These are phyloP conservation scores for Eucalyptus caleyi DNA, from an alignment of 345 rosid genomes.

Conservation along the genomic window DNA sequence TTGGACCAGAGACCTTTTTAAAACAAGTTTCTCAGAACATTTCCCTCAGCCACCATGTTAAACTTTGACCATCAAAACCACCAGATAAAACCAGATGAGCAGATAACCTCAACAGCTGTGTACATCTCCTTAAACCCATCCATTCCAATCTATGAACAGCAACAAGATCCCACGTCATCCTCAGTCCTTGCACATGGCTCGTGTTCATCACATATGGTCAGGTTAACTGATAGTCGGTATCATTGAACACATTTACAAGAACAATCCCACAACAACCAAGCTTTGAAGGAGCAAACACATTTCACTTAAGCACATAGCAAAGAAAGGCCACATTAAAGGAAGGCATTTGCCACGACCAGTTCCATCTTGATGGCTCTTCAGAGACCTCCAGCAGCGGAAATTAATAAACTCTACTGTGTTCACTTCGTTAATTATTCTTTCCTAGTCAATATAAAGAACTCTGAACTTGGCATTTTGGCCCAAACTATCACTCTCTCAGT, in stretches of 20 bases:
- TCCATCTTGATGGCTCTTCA: not conserved
- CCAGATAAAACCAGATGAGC: not conserved
- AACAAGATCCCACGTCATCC: not conserved
- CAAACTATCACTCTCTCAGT: not conserved
- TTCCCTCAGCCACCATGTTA: not conserved
- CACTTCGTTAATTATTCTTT: not conserved
- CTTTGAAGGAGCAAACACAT: not conserved
- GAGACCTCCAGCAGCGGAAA: not conserved
- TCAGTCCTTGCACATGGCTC: not conserved
- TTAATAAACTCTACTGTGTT: not conserved
- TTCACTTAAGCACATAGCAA: not conserved
- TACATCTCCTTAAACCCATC: not conserved
- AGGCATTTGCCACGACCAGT: not conserved
- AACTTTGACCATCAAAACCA: not conserved
- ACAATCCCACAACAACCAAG: not conserved
- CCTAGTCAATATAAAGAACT: not conserved
- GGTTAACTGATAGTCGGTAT: not conserved
- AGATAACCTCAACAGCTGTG: not conserved
- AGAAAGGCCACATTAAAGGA: not conserved
- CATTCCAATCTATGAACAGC: not conserved
- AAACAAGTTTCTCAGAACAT: not conserved
- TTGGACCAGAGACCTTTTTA: not conserved
- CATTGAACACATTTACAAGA: not conserved
- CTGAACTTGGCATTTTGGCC: not conserved
- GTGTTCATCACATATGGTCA: not conserved